Base-by-base conservation (phyloP, 345 rosid species). In the Camelina neglecta region DNA sequence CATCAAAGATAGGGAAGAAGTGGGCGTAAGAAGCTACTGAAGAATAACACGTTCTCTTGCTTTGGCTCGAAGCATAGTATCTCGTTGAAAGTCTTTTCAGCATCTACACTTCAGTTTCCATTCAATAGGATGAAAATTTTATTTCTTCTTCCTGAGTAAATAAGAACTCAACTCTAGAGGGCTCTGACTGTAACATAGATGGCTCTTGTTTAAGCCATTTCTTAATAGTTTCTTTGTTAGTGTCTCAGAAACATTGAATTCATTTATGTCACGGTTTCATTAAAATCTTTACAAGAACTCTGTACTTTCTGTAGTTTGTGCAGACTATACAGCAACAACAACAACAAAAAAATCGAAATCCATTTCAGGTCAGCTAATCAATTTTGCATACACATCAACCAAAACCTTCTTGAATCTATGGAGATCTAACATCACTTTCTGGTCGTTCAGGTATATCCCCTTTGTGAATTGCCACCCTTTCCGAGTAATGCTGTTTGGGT, bases 381-480 rank as follows among this genome's bases (percentile, higher is more conserved):
- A 80, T 75, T 83, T 74, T 50, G 62, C 39, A 55, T 85, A 87
- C 2, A 90, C 89, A 60, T 84, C 77, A 73, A 73, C 60, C 69
- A 92, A 77, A 45, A 87, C 56, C 81, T 89, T 89, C 70, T 57
- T 81, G 79, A 92, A 89, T 70, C 92, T 85, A 33, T 55, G 31
- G 18, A 85, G 83, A 65, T 89, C 81, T 73, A 92, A 60, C 50
- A 42, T 82, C 80, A 92, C 85, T 60, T 81, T 85, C 53, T 91
- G 97, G 66, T 83, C 72, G 10, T 77, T 89, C 38, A 91, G 88
- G 82, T 91, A 91, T 70, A 88, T 84, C 60, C 72, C 61, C 64
- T 92, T 92, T 0, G 97, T 92, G 87, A 82, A 86, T 62, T 89
- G 82, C 97, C 96, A 92, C 50, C 97, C 93, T 76, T 85, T 92